Conservation (phyloP, 768 basidiomycete genomes). For the Exidia glandulosa region DNA sequence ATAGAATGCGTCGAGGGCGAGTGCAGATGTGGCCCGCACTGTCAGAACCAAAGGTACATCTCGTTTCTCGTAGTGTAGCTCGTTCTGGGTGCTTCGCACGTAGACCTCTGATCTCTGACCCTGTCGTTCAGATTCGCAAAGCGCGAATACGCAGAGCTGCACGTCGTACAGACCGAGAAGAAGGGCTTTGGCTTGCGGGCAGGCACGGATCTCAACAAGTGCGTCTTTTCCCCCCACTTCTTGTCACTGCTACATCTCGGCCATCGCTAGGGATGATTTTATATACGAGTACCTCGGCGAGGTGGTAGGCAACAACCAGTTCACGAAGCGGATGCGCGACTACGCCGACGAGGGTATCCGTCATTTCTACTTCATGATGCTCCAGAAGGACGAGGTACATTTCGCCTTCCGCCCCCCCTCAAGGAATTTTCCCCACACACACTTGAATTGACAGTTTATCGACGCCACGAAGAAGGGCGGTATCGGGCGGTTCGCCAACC, state of each 20-base stretch:
- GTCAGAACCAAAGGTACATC: conserved; percentile 86
- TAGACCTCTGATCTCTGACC: neutral
- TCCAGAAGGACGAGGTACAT: conserved; percentile 91
- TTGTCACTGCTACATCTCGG: neutral
- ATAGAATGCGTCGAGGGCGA: conserved; percentile 90
- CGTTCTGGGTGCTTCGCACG: neutral
- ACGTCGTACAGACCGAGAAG: conserved; percentile 87
- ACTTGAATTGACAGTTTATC: conserved; percentile 56
- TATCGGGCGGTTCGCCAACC: conserved; percentile 94
- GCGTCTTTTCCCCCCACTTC: conserved; percentile 13
- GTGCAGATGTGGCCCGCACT: conserved; percentile 70
- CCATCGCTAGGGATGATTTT: conserved; percentile 59
- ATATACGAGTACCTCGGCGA: conserved; percentile 99
- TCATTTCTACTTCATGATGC: conserved; percentile 99
- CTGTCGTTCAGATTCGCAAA: conserved; percentile 54
- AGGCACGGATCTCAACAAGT: conserved; percentile 54
- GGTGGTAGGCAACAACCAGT: conserved; percentile 76
- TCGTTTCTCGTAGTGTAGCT: conserved; percentile 5
- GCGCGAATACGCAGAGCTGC: conserved; percentile 73
- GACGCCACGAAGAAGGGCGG: conserved; percentile 97
- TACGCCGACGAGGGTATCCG: conserved; percentile 88
- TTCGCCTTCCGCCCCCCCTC: neutral
- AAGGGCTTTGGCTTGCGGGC: conserved; percentile 93
- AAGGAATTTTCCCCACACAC: neutral
- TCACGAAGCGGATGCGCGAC: conserved; percentile 87